Evolutionary conservation across 352 stramenopile species (phyloP).

Genomic region (Achlya hypogyna): DNA sequence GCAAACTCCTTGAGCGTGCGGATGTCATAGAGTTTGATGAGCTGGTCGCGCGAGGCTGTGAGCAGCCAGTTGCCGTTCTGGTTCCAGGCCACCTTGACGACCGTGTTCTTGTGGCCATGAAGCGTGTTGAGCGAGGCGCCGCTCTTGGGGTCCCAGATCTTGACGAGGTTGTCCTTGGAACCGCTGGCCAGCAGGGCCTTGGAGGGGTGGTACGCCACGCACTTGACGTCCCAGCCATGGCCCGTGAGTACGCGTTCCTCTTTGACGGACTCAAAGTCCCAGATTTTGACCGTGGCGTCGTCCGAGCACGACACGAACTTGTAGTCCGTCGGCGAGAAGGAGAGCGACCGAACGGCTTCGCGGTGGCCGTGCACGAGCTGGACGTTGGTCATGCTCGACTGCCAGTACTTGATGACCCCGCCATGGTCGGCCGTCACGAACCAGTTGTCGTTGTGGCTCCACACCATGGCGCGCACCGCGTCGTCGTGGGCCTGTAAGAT

Average conservation of each 20-base stretch:
- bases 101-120: conserved; percentile 97
- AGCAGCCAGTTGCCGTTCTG: conserved; percentile 97
- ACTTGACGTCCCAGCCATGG: conserved; percentile 98
- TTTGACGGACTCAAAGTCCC: conserved; percentile 83
- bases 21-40: conserved; percentile 99
- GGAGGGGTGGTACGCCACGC: conserved; percentile 92
- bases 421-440: conserved; percentile 85
- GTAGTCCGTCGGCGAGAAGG: conserved; percentile 94
- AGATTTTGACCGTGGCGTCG: conserved; percentile 93
- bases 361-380: conserved; percentile 77
- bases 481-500: conserved; percentile 90
- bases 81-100: conserved; percentile 97
- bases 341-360: conserved; percentile 90
- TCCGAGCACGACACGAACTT: conserved; percentile 98
- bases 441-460: conserved; percentile 87
- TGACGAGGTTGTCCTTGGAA: conserved; percentile 96
- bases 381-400: conserved; percentile 85
- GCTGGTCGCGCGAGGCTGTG: conserved; percentile 93
- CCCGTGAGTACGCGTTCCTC: conserved; percentile 92
- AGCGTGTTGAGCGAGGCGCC: conserved; percentile 90
- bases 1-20: conserved; percentile 93
- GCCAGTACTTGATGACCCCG: conserved; percentile 89
- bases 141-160: conserved; percentile 96
- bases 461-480: conserved; percentile 84
- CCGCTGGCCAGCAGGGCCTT: conserved; percentile 91